Evolutionary conservation across 1,284 basidiomycete genomes (phyloP).

Genomic region (Testicularia cyperi): DNA sequence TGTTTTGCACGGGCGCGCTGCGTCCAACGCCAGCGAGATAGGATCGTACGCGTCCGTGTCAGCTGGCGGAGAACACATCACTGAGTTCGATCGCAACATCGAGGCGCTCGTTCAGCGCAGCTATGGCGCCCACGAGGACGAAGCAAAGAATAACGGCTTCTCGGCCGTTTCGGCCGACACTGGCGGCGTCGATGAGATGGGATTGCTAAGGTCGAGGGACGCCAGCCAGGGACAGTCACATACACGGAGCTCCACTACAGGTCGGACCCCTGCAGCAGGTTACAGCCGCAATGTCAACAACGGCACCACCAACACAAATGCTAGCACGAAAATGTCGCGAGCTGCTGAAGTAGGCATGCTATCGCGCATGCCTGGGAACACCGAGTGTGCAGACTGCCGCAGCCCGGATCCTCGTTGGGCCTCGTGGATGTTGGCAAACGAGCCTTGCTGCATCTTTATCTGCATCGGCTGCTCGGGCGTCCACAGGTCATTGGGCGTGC

Average conservation of each 20-base stretch:
- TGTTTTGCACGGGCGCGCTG: slow-evolving; percentile 8
- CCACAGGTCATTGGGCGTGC: slow-evolving; percentile 64
- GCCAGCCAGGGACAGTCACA: not conserved
- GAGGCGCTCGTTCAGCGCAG: slow-evolving; percentile 44
- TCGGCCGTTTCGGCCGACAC: slow-evolving; percentile 1
- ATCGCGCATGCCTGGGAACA: slow-evolving; percentile 59
- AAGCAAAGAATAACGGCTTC: slow-evolving; percentile 11
- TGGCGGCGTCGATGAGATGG: slow-evolving; percentile 16
- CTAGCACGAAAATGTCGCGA: slow-evolving; percentile 25
- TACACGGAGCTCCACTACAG: too few species aligned
- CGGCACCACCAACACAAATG: slow-evolving; percentile 4
- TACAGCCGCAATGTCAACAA: not conserved
- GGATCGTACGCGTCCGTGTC: slow-evolving; percentile 6
- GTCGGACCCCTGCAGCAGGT: too few species aligned
- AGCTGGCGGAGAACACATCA: slow-evolving; percentile 10
- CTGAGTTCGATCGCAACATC: slow-evolving; percentile 51
- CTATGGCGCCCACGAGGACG: slow-evolving; percentile 32
- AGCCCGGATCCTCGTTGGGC: slow-evolving; percentile 61
- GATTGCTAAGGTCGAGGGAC: slow-evolving; percentile 8
- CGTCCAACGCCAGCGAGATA: slow-evolving; percentile 6
- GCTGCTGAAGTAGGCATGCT: slow-evolving; percentile 57
- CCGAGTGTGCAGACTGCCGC: slow-evolving; percentile 63
- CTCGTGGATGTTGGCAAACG: slow-evolving; percentile 59
- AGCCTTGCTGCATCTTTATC: slow-evolving; percentile 61
- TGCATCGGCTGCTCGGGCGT: slow-evolving; percentile 65